Base-by-base conservation (phyloP, 306 rosid species). In the Adenanthera pavonina region DNA sequence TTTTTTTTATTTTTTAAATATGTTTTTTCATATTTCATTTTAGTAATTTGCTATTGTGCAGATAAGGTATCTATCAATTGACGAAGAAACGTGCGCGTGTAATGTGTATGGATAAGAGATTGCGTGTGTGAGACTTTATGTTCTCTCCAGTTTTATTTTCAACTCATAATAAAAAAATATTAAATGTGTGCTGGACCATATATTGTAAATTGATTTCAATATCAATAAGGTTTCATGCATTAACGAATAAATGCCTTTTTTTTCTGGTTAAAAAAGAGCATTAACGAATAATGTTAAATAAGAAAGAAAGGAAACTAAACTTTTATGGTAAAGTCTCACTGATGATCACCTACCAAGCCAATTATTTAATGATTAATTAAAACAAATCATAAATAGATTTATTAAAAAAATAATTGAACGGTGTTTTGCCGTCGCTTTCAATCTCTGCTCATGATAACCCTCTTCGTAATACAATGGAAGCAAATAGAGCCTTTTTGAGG, bases 401-500 rank as follows among this genome's bases (percentile, higher is more conserved):
- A 7, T 8, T 59, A 3, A 57, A 57, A 57, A 1, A 25, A 38
- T 38, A 6, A 72, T 16, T 34, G 8, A 34, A 33, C 3, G 34
- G 1, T 11, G 16, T 30, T 51, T 72, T 35, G 46, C 20, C 0
- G 3, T 49, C 44, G 5, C 46, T 49, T 56, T 49, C 54, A 20
- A 16, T 38, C 43, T 20, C 66, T 74, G 75, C 70, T 66, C 75
- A 9, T 59, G 47, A 47, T 14, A 47, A 53, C 65, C 77, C 81
- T 62, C 53, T 34, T 64, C 70, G 36, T 43, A 7, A 61, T 70
- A 52, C 9, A 78, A 72, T 19, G 46, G 41, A 67, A 66, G 49
- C 75, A 84, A 64, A 34, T 43, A 51, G 16, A 76, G 43, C 61
- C 75, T 38, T 64, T 61, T 46, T 71, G n/a, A 40, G 73, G 13